phyloP scores from a whole-genome alignment of 345 rosid species.

The Moricandia arvensis region DNA sequence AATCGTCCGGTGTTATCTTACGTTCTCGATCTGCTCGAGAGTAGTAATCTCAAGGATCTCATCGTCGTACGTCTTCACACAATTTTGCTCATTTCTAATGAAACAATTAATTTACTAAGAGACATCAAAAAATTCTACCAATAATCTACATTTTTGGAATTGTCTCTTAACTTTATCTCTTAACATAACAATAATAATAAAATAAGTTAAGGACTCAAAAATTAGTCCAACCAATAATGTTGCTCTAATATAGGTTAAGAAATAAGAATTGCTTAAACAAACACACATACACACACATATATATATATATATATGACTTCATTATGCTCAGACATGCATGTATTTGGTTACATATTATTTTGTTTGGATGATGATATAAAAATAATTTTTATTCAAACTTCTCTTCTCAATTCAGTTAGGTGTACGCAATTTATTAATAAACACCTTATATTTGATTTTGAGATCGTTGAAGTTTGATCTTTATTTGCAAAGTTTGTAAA shows the following conservation, averaged over 20 bases:
- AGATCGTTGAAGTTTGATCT: neutral
- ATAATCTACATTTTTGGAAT: no score
- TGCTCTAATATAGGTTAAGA: neutral
- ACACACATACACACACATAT: neutral
- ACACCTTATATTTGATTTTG: neutral
- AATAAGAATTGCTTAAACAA: neutral
- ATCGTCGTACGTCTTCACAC: conserved; percentile 58
- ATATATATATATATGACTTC: neutral
- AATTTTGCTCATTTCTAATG: neutral
- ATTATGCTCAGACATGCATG: neutral
- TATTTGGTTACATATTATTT: neutral
- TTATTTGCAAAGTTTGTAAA: neutral
- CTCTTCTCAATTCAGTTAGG: neutral
- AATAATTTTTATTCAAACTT: neutral
- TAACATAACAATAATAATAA: no score
- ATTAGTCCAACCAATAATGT: no score
- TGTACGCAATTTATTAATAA: neutral
- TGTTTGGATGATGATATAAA: neutral
- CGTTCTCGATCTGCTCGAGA: conserved; percentile 77
- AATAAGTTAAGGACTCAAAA: no score
- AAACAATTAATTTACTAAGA: no score
- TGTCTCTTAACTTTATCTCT: no score
- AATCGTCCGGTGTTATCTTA: conserved; percentile 86
- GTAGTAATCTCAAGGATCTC: conserved; percentile 76
- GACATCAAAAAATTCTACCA: no score